These are phyloP conservation scores for Penicillium sp. DNA, from an alignment of 2,329 filamentous ascomycete species.

Conservation along the genomic window DNA sequence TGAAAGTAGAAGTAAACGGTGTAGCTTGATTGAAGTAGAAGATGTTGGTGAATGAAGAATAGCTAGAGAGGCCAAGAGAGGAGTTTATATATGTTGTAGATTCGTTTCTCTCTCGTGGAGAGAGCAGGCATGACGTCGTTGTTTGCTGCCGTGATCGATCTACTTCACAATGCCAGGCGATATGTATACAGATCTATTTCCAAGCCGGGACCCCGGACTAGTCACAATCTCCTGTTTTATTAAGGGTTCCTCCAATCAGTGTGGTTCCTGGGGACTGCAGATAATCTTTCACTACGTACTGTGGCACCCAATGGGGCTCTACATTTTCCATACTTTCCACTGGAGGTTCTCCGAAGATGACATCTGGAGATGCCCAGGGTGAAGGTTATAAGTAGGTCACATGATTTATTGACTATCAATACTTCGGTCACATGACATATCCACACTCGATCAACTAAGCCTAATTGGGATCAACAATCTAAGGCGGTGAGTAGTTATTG, in stretches of 20 bases:
- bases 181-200: background rate
- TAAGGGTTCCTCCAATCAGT: background rate
- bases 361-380: background rate
- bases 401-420: no score
- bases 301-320: background rate
- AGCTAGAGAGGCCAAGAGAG: background rate
- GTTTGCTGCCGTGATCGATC: background rate
- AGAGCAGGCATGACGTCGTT: constrained; percentile 20
- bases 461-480: background rate
- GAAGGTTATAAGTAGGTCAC: no score
- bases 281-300: background rate
- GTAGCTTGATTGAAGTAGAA: constrained; percentile 4
- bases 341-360: background rate
- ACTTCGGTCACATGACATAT: no score
- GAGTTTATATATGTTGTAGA: constrained; percentile 23
- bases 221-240: no score
- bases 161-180: background rate
- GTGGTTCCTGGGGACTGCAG: background rate
- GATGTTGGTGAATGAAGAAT: background rate
- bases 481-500: background rate
- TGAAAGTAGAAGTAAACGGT: constrained; percentile 1
- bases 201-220: background rate
- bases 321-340: background rate
- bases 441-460: background rate
- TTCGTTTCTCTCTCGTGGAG: background rate